Conservation (phyloP, 2,329 filamentous ascomycete genomes). For the Zymoseptoria crescenta region DNA sequence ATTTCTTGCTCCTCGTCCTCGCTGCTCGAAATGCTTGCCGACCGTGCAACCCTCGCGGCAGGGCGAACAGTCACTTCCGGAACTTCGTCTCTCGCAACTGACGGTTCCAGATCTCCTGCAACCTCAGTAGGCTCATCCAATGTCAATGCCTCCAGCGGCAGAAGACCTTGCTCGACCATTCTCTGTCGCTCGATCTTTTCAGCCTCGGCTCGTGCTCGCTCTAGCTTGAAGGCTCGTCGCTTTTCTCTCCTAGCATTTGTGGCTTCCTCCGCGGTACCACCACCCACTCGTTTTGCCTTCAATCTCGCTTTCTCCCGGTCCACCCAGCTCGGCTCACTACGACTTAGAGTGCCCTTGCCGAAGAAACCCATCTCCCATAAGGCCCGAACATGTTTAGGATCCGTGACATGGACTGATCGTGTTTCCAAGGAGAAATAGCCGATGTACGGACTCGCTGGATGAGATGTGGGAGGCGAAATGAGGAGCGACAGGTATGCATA, state of each 20-base stretch:
- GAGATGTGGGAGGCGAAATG: slow-evolving; percentile 55
- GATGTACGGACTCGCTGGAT: slow-evolving; percentile 57
- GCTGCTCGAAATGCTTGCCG: not conserved
- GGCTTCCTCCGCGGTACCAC: slow-evolving; percentile 66
- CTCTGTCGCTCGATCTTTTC: slow-evolving; percentile 68
- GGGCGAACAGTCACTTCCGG: slow-evolving; percentile 1
- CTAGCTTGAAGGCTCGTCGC: slow-evolving; percentile 77
- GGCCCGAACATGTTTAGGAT: slow-evolving; percentile 65
- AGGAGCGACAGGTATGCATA: slow-evolving; percentile 70
- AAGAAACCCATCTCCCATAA: slow-evolving; percentile 98
- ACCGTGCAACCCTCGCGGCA: not conserved
- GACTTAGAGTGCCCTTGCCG: slow-evolving; percentile 84
- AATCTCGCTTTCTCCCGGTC: slow-evolving; percentile 69
- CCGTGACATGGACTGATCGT: slow-evolving; percentile 74
- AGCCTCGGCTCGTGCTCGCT: slow-evolving; percentile 79
- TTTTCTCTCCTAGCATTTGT: slow-evolving; percentile 72
- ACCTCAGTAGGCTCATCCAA: slow-evolving; percentile 4
- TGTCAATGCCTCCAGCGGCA: slow-evolving; percentile 11
- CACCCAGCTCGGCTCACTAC: slow-evolving; percentile 92
- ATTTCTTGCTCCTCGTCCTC: slow-evolving; percentile 12
- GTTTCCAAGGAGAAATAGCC: slow-evolving; percentile 78
- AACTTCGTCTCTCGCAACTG: not conserved
- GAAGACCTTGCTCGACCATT: slow-evolving; percentile 45
- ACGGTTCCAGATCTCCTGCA: slow-evolving; percentile 1
- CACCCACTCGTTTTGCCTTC: slow-evolving; percentile 30